Conservation (phyloP, 2,329 filamentous ascomycete genomes). For the Phoma sp. region DNA sequence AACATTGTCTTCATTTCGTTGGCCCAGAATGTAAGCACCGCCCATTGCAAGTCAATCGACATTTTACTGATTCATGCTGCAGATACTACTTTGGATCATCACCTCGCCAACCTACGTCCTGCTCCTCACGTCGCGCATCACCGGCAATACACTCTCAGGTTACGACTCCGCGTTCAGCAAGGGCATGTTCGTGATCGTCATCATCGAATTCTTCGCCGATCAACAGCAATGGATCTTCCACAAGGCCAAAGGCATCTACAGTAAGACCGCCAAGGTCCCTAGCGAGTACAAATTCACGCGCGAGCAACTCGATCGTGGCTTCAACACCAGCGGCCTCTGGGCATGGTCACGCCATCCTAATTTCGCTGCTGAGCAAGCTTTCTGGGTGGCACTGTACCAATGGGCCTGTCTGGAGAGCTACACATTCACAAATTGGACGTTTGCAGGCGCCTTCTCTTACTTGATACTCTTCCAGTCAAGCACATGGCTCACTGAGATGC, state of each 20-base stretch:
- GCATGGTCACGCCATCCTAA: conserved; percentile 91
- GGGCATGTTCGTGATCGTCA: conserved; percentile 61
- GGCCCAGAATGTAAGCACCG: conserved; percentile 64
- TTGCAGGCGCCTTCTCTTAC: conserved; percentile 71
- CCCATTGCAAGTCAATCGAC: neutral
- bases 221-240: conserved; percentile 95
- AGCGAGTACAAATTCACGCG: conserved; percentile 66
- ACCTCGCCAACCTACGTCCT: conserved; percentile 85
- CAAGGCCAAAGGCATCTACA: conserved; percentile 77
- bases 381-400: conserved; percentile 88
- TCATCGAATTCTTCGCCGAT: conserved; percentile 82
- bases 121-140: conserved; percentile 72
- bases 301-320: conserved; percentile 86
- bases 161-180: conserved; percentile 66
- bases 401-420: conserved; percentile 82
- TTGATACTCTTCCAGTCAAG: conserved; percentile 87
- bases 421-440: conserved; percentile 78
- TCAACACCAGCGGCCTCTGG: conserved; percentile 84
- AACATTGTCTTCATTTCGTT: conserved; percentile 91
- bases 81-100: conserved; percentile 79
- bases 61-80: conserved; percentile 3
- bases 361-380: conserved; percentile 87
- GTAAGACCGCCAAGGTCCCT: conserved; percentile 73
- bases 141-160: conserved; percentile 54
- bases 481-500: conserved; percentile 83